A percentile compares a stretch with the other conserved stretches of the same genome.
Conservation (phyloP, 306 rosid species). For the Quercus robur region DNA sequence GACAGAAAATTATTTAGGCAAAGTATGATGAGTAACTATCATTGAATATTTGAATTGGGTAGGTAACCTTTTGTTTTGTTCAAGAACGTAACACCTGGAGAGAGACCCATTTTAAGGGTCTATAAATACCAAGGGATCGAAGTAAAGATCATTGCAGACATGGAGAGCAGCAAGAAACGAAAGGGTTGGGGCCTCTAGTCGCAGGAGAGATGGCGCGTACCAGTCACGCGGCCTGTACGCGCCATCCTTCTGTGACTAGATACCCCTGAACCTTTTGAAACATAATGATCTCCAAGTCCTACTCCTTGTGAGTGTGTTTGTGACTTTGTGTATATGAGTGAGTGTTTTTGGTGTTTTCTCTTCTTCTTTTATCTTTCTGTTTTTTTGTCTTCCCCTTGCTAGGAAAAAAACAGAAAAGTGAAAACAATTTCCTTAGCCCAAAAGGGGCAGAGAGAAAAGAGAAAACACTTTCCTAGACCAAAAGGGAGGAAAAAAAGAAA, state of each 20-base stretch:
- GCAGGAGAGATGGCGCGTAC: constrained; percentile 7
- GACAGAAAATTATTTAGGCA: neutral
- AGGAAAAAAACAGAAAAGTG: neutral
- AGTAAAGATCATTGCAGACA: neutral
- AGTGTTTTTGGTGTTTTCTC: neutral
- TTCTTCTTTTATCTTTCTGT: too few species aligned
- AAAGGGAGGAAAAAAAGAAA: too few species aligned
- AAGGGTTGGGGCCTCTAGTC: neutral
- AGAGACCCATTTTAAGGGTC: neutral
- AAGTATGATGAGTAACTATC: neutral
- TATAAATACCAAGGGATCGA: neutral
- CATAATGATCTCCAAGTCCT: neutral
- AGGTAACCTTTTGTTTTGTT: neutral
- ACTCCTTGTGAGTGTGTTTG: neutral
- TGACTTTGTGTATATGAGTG: neutral
- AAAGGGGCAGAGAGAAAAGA: too few species aligned
- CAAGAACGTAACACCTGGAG: neutral
- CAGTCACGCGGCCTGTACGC: neutral
- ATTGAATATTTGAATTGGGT: neutral
- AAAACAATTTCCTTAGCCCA: too few species aligned
- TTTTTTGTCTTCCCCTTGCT: too few species aligned
- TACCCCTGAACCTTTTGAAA: neutral
- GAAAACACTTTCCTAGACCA: too few species aligned
- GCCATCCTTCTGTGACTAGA: neutral
- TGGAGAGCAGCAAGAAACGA: neutral